Conservation (phyloP, 345 rosid genomes). For the Cochlearia excelsa region DNA sequence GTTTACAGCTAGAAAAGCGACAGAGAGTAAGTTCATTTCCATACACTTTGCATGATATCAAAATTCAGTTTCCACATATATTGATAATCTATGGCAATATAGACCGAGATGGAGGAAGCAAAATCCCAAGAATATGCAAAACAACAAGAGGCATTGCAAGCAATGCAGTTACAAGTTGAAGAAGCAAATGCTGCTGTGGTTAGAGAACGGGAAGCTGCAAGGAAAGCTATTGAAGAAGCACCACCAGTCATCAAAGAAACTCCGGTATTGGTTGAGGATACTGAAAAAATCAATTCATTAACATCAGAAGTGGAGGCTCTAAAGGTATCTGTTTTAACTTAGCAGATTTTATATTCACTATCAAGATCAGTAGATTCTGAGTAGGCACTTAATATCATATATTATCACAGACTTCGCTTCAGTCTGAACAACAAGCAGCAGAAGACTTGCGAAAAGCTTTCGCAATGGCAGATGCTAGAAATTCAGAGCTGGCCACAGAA, state of each 20-base stretch:
- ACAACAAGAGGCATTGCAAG: conserved; percentile 73
- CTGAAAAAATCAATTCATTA: conserved; percentile 69
- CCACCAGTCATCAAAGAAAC: conserved; percentile 96
- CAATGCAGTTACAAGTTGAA: conserved; percentile 76
- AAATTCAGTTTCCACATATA: conserved; percentile 2
- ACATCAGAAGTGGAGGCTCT: conserved; percentile 72
- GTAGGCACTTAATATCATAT: not conserved
- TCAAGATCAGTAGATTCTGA: not conserved
- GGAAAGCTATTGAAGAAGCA: conserved; percentile 93
- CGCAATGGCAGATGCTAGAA: conserved; percentile 60
- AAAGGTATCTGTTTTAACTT: conserved; percentile 57
- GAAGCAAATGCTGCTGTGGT: conserved; percentile 78
- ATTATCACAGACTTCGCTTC: conserved; percentile 56
- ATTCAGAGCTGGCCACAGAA: conserved; percentile 65
- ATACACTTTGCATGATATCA: conserved; percentile 15
- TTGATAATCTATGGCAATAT: conserved; percentile 21
- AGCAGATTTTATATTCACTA: conserved; percentile 12
- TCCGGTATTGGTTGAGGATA: conserved; percentile 89
- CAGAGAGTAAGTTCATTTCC: conserved; percentile 62
- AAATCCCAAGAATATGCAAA: conserved; percentile 87
- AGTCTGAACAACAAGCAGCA: conserved; percentile 58
- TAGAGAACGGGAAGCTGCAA: conserved; percentile 85
- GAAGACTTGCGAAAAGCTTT: conserved; percentile 64
- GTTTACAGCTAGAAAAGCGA: conserved; percentile 94
- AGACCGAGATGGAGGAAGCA: conserved; percentile 96